Conservation (phyloP, 352 stramenopile species). For the Globisporangium barbulae region DNA sequence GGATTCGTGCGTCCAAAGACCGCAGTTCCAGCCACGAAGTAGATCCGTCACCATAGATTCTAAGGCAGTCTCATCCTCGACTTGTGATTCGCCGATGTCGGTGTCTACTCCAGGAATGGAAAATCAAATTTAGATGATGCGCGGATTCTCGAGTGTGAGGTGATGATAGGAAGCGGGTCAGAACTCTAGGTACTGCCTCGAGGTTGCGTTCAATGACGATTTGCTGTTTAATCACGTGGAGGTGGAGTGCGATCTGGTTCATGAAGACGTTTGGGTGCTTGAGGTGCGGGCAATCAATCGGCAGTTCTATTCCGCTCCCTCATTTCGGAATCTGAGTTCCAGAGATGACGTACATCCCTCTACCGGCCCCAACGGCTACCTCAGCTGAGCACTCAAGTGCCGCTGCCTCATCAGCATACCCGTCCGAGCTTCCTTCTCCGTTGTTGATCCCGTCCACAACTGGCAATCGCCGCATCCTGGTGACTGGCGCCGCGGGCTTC, state of each 20-base stretch:
- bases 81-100: not conserved
- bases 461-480: constrained; percentile 29
- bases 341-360: constrained; percentile 3
- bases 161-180: not conserved
- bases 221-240: not conserved
- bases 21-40: constrained; percentile 20
- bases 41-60: not conserved
- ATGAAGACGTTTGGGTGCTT: not conserved
- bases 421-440: not conserved
- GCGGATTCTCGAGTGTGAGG: not conserved
- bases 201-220: not conserved
- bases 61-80: not conserved
- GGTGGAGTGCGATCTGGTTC: not conserved
- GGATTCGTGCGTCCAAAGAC: constrained; percentile 27
- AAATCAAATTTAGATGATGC: not conserved
- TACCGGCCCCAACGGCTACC: not conserved
- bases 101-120: not conserved
- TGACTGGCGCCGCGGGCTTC: constrained; percentile 96
- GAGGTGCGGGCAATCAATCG: too few relatives aligned
- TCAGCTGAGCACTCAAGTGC: not conserved
- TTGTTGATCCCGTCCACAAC: constrained; percentile 23
- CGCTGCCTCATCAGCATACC: not conserved
- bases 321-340: not conserved
- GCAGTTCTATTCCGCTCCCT: not conserved
- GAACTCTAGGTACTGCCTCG: not conserved